phyloP scores from a whole-genome alignment of 345 rosid species.

The Turnera subulata region DNA sequence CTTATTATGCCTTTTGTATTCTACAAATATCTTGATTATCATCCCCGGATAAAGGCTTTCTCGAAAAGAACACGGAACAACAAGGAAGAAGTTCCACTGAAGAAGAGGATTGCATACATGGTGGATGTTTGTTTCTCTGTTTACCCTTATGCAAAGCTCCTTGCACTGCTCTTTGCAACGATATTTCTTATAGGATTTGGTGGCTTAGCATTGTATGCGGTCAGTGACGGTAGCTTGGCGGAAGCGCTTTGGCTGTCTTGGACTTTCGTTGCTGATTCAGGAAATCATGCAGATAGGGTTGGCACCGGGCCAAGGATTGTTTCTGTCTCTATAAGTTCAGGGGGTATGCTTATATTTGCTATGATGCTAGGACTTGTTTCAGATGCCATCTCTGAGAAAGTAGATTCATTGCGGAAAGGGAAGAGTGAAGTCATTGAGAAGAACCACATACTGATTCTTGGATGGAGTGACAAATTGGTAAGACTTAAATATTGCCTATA shows the following conservation, averaged over 20 bases:
- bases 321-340: constrained; percentile 83
- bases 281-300: constrained; percentile 79
- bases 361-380: constrained; percentile 97
- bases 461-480: constrained; percentile 98
- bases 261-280: constrained; percentile 92
- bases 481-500: too few species aligned
- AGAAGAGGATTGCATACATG: constrained; percentile 84
- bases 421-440: constrained; percentile 93
- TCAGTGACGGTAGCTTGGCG: constrained; percentile 68
- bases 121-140: constrained; percentile 88
- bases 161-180: constrained; percentile 84
- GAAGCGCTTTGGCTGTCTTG: constrained; percentile 94
- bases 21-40: constrained; percentile 67
- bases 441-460: constrained; percentile 77
- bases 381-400: constrained; percentile 90
- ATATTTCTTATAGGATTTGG: constrained; percentile 75
- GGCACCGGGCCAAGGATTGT: constrained; percentile 80
- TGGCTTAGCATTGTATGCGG: constrained; percentile 78
- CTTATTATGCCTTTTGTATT: constrained; percentile 56
- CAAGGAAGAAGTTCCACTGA: constrained; percentile 72
- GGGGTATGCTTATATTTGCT: constrained; percentile 91
- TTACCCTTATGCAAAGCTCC: constrained; percentile 86
- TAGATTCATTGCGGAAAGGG: constrained; percentile 86
- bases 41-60: constrained; percentile 53
- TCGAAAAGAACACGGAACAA: constrained; percentile 41